Percentiles rank a stretch among this genome's conserved stretches.
Evolutionary conservation across 495 filamentous ascomycete species (phyloP).

Genomic region (Penicillium cinerascens): DNA sequence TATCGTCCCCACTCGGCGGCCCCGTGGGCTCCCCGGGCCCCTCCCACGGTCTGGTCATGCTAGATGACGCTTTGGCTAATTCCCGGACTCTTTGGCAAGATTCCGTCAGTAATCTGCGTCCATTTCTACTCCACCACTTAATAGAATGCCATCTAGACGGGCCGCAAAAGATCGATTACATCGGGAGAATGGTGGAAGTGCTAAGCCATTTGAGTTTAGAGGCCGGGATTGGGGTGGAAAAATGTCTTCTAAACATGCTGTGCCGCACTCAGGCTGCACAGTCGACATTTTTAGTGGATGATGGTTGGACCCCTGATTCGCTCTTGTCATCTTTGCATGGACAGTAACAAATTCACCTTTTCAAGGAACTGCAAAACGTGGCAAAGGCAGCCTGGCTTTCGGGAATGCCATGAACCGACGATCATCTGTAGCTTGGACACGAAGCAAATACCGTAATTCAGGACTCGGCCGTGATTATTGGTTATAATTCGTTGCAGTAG

Average conservation of each 20-base stretch:
- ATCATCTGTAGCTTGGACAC: not conserved
- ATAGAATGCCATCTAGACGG: conserved; percentile 4
- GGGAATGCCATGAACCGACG: not conserved
- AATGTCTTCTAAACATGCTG: conserved; percentile 28
- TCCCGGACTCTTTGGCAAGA: conserved; percentile 9
- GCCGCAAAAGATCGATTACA: conserved; percentile 16
- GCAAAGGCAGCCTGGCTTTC: not conserved
- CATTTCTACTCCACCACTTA: conserved; percentile 16
- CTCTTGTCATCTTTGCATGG: conserved; percentile 26
- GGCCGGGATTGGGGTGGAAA: conserved; percentile 24
- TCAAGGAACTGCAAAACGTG: not conserved
- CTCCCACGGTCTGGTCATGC: conserved; percentile 2
- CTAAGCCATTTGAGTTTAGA: conserved; percentile 21
- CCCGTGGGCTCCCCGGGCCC: not conserved
- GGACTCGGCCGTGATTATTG: not conserved
- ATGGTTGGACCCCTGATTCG: conserved; percentile 26
- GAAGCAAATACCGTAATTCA: not conserved
- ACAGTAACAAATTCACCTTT: not conserved
- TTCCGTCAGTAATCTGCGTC: conserved; percentile 17
- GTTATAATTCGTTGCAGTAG: too few relatives aligned
- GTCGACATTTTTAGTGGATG: conserved; percentile 10
- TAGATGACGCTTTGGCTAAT: conserved; percentile 13
- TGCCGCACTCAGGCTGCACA: conserved; percentile 9
- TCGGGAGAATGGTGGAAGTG: conserved; percentile 19
- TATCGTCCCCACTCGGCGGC: conserved; percentile 7